Evolutionary conservation across 2,329 filamentous ascomycete species (phyloP).

Genomic region (Neofusicoccum umdonicola): DNA sequence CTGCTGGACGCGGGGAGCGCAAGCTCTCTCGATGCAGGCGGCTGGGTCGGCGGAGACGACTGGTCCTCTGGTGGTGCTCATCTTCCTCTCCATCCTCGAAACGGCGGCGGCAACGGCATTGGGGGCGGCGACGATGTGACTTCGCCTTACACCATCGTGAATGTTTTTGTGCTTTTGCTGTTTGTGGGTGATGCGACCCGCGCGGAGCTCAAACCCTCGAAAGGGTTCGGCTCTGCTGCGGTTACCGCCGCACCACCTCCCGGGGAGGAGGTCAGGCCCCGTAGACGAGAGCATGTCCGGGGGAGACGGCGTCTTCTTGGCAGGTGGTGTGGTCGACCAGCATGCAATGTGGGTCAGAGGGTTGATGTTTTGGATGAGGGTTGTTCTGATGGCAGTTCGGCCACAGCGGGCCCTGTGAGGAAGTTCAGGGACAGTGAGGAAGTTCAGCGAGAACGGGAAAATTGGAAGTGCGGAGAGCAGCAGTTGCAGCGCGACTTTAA

Average conservation of each 20-base stretch:
- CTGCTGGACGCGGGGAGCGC: neutral
- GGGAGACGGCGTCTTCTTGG: neutral
- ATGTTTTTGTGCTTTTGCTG: neutral
- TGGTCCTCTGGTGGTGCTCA: neutral
- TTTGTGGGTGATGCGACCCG: neutral
- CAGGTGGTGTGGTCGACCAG: neutral
- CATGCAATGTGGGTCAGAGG: neutral
- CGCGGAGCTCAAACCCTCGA: neutral
- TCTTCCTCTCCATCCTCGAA: conserved; percentile 4
- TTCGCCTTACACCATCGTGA: no score
- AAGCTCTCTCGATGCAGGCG: neutral
- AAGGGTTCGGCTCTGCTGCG: no score
- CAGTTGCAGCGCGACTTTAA: neutral
- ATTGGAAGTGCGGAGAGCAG: neutral
- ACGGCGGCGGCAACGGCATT: neutral
- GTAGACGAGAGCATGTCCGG: neutral
- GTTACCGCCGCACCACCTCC: no score
- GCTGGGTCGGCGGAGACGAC: neutral
- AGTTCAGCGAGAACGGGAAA: neutral
- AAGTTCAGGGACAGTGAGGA: no score
- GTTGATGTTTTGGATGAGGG: neutral
- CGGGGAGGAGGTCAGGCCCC: neutral
- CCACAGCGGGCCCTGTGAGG: no score
- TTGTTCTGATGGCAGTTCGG: no score
- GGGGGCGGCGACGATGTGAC: neutral